phyloP scores from a whole-genome alignment of 2,329 filamentous ascomycete species.

The Cylindrodendrum hubeiense region DNA sequence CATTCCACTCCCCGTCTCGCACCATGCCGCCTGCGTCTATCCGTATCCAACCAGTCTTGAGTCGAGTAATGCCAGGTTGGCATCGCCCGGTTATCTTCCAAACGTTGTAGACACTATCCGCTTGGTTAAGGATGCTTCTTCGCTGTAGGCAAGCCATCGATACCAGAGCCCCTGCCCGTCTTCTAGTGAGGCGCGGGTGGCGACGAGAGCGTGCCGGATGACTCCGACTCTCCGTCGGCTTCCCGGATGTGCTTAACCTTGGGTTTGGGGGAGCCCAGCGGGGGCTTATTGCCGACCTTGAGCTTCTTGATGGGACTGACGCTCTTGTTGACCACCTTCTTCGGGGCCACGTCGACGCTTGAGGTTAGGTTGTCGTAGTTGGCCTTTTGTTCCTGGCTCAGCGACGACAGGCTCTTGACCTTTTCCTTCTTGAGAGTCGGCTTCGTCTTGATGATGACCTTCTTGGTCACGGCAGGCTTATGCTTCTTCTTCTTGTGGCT shows the following conservation, averaged over 20 bases:
- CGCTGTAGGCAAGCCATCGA: not conserved
- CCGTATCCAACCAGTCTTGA: conserved; percentile 40
- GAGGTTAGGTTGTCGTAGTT: conserved; percentile 45
- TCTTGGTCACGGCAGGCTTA: conserved; percentile 64
- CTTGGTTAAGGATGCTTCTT: not conserved
- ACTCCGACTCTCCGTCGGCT: conserved; percentile 67
- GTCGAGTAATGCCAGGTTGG: conserved; percentile 18
- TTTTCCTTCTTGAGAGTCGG: conserved; percentile 66
- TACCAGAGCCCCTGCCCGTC: not conserved
- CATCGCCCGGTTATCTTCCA: not conserved
- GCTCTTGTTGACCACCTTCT: conserved; percentile 51
- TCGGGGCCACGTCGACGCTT: conserved; percentile 49
- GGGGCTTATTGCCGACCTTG: conserved; percentile 59
- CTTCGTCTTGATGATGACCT: conserved; percentile 68
- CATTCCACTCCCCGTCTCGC: conserved; percentile 22
- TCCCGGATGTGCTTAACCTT: conserved; percentile 59
- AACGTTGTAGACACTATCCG: not conserved
- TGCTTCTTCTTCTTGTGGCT: conserved; percentile 70
- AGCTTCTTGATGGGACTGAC: conserved; percentile 58
- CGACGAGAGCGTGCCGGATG: conserved; percentile 68
- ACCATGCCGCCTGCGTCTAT: conserved; percentile 40
- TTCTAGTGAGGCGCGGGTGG: conserved; percentile 52
- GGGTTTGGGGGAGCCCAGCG: conserved; percentile 61
- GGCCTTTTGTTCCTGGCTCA: conserved; percentile 62
- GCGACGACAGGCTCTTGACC: conserved; percentile 62